These are phyloP conservation scores for Nothophoma quercina DNA, from an alignment of 2,329 filamentous ascomycete species.

Conservation along the genomic window DNA sequence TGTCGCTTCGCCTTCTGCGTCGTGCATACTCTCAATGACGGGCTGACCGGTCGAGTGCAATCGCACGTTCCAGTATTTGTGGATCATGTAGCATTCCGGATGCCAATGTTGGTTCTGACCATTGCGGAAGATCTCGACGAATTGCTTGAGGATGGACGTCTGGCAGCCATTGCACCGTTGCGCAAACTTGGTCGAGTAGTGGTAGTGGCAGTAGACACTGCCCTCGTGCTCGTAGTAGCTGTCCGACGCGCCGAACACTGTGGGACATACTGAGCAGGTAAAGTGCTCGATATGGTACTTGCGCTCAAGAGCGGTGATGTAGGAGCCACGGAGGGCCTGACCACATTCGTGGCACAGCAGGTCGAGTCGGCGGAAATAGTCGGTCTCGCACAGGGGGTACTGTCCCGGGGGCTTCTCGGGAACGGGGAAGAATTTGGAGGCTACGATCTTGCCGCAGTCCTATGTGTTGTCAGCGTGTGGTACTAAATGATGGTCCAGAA, in stretches of 20 bases:
- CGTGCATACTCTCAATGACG: conserved; percentile 43
- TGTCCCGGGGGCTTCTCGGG: conserved; percentile 89
- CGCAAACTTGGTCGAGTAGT: conserved; percentile 97
- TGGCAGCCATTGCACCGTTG: conserved; percentile 97
- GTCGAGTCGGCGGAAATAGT: conserved; percentile 93
- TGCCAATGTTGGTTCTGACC: conserved; percentile 99
- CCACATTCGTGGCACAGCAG: conserved; percentile 92
- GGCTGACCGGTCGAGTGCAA: conserved; percentile 61
- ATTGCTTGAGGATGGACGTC: conserved; percentile 97
- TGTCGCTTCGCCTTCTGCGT: conserved; percentile 63
- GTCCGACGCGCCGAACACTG: conserved; percentile 97
- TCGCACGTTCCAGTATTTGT: conserved; percentile 99
- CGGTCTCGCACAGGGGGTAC: conserved; percentile 94
- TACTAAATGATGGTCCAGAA: not conserved
- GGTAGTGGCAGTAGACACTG: conserved; percentile 96
- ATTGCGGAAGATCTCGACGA: conserved; percentile 98
- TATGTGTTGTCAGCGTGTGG: conserved; percentile 51
- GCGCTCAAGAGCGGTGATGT: conserved; percentile 95
- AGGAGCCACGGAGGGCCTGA: conserved; percentile 90
- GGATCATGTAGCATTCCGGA: conserved; percentile 99
- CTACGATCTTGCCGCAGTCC: conserved; percentile 97
- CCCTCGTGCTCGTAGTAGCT: conserved; percentile 99
- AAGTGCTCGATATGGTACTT: conserved; percentile 99
- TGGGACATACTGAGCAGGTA: conserved; percentile 95
- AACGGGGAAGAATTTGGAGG: conserved; percentile 98